A percentile compares a stretch with the other conserved stretches of the same genome.
Conservation (phyloP, 495 filamentous ascomycete genomes). For the Terfezia boudieri region DNA sequence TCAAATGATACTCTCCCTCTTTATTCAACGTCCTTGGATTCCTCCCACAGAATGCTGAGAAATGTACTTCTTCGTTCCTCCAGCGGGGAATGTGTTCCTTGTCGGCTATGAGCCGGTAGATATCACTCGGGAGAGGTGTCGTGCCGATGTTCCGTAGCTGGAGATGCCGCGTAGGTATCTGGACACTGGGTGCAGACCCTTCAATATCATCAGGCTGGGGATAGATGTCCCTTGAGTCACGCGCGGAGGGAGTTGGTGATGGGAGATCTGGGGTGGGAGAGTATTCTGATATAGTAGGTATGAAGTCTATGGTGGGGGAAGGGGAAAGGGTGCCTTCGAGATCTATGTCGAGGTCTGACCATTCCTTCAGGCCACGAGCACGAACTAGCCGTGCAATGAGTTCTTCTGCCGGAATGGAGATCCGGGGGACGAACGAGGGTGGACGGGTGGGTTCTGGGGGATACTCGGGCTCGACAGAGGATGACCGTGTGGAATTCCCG, state of each 20-base stretch:
- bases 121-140: not conserved
- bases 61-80: not conserved
- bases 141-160: not conserved
- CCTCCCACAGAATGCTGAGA: not conserved
- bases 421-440: not conserved
- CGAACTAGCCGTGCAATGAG: not conserved
- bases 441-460: not conserved
- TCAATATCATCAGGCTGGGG: not conserved
- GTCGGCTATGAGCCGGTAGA: not conserved
- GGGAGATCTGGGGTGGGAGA: too few relatives aligned
- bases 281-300: too few relatives aligned
- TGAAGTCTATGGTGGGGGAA: not conserved
- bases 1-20: not conserved
- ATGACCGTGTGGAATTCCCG: too few relatives aligned
- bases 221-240: not conserved
- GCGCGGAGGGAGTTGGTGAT: not conserved
- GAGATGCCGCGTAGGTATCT: not conserved
- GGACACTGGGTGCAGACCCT: not conserved
- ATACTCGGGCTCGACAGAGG: too few relatives aligned
- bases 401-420: not conserved
- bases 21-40: not conserved
- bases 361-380: not conserved
- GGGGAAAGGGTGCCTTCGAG: not conserved
- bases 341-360: not conserved
- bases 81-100: not conserved